Conservation (phyloP, 352 stramenopile species). For the Peronospora belbahrii region DNA sequence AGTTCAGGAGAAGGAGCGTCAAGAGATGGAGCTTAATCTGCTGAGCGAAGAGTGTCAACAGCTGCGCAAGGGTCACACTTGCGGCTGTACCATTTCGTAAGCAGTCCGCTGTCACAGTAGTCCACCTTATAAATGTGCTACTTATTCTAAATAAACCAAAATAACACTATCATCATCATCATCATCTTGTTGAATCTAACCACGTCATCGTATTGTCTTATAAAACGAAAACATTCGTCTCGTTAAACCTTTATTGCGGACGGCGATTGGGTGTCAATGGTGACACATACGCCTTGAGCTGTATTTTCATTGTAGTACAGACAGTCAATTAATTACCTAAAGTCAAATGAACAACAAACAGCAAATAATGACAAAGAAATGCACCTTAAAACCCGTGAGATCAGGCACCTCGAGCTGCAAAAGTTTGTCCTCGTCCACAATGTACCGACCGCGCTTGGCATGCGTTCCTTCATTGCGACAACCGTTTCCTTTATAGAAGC, state of each 20-base stretch:
- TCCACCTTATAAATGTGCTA: slow-evolving; percentile 1
- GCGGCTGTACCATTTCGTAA: slow-evolving; percentile 66
- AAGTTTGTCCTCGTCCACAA: slow-evolving; percentile 87
- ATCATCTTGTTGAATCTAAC: slow-evolving; percentile 1
- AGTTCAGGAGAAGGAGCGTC: slow-evolving; percentile 72
- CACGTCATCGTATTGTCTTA: slow-evolving; percentile 13
- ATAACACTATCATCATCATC: not conserved
- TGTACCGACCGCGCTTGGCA: slow-evolving; percentile 88
- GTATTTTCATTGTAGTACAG: too few species aligned
- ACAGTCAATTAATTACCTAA: not conserved
- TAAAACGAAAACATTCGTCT: slow-evolving; percentile 5
- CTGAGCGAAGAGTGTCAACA: slow-evolving; percentile 73
- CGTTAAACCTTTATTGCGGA: slow-evolving; percentile 32
- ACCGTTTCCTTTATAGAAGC: slow-evolving; percentile 95
- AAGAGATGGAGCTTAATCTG: slow-evolving; percentile 73
- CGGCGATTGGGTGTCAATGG: slow-evolving; percentile 55
- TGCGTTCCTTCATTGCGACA: slow-evolving; percentile 89
- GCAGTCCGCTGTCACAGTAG: not conserved
- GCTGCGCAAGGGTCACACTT: slow-evolving; percentile 60
- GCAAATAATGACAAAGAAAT: not conserved
- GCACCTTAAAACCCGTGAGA: slow-evolving; percentile 88
- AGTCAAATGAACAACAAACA: not conserved
- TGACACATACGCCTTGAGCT: slow-evolving; percentile 82
- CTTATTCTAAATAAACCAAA: slow-evolving; percentile 18
- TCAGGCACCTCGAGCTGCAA: slow-evolving; percentile 90